Conservation (phyloP, 495 filamentous ascomycete genomes). For the Penicillium angulare region DNA sequence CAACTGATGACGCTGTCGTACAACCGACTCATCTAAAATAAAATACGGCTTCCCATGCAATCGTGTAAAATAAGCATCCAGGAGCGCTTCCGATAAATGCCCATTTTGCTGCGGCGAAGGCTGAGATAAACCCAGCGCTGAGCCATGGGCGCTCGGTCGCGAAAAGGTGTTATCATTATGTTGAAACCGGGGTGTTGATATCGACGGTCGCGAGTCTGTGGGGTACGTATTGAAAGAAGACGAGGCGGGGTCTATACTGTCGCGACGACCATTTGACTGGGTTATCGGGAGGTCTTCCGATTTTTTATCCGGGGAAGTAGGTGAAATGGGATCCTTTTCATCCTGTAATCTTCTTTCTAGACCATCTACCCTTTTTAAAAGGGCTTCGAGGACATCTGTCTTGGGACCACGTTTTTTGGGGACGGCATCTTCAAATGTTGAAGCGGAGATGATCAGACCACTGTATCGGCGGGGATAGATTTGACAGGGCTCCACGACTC, state of each 20-base stretch:
- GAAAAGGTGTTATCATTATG: constrained; percentile 13
- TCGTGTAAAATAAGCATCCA: constrained; percentile 74
- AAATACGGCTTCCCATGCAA: constrained; percentile 77
- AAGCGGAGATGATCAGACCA: constrained; percentile 8
- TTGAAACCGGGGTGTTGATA: constrained; percentile 11
- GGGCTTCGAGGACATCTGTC: constrained; percentile 80
- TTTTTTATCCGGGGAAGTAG: constrained; percentile 34
- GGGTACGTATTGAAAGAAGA: constrained; percentile 15
- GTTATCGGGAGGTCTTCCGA: constrained; percentile 14
- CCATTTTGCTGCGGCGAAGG: constrained; percentile 29
- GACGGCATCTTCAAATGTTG: constrained; percentile 83
- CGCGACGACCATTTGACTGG: constrained; percentile 15
- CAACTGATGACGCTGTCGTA: constrained; percentile 64
- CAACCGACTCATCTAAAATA: constrained; percentile 70
- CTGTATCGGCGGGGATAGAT: constrained; percentile 3
- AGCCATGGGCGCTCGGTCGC: constrained; percentile 3
- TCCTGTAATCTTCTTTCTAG: constrained; percentile 77
- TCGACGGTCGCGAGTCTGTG: constrained; percentile 6
- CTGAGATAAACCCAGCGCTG: constrained; percentile 10
- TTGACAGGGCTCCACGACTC: constrained; percentile 23
- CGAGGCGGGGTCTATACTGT: constrained; percentile 21
- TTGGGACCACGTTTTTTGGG: constrained; percentile 88
- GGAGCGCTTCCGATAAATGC: constrained; percentile 55
- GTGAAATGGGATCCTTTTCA: constrained; percentile 52
- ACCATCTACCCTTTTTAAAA: constrained; percentile 79